Conservation (phyloP, 2,329 filamentous ascomycete species). For the Dryadomyces quercus-mongolicae region DNA sequence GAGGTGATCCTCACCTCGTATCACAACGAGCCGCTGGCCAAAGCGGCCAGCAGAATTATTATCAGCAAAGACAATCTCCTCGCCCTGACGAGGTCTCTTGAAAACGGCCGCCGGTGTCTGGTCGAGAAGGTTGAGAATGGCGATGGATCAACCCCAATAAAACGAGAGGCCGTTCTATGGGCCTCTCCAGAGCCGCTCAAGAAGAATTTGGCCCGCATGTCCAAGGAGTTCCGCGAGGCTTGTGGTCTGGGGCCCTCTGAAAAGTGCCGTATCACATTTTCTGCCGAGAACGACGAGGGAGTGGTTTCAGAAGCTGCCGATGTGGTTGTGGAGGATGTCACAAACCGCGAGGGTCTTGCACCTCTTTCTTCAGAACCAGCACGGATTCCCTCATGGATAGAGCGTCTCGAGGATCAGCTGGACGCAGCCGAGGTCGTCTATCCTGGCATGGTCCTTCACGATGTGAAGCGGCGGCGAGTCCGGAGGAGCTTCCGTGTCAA, state of each 20-base stretch:
- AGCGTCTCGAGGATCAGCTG: slow-evolving; percentile 19
- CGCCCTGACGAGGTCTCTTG: slow-evolving; percentile 10
- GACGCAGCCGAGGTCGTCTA: slow-evolving; percentile 51
- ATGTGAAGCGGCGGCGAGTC: slow-evolving; percentile 40
- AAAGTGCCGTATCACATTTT: slow-evolving; percentile 39
- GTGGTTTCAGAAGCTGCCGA: slow-evolving; percentile 40
- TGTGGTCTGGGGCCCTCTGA: slow-evolving; percentile 64
- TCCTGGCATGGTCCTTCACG: slow-evolving; percentile 58
- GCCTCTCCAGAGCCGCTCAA: slow-evolving; percentile 10
- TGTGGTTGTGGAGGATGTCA: slow-evolving; percentile 49
- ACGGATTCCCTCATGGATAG: slow-evolving; percentile 24
- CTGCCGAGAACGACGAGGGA: slow-evolving; percentile 27
- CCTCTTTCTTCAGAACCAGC: slow-evolving; percentile 15
- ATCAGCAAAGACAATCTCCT: slow-evolving; percentile 14
- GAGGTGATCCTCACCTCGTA: slow-evolving; percentile 4
- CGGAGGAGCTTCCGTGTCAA: slow-evolving; percentile 48
- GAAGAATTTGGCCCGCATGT: slow-evolving; percentile 38
- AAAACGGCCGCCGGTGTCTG: slow-evolving; percentile 10
- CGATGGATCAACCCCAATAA: background rate
- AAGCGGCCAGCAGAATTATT: slow-evolving; percentile 6
- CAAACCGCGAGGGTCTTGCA: slow-evolving; percentile 19
- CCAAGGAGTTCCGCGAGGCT: slow-evolving; percentile 59
- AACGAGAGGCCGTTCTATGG: slow-evolving; percentile 11
- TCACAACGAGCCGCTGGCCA: slow-evolving; percentile 7
- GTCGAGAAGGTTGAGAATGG: slow-evolving; percentile 6